Evolutionary conservation across 2,329 filamentous ascomycete genomes (phyloP).

Genomic region (Rhynchosporium graminicola): DNA sequence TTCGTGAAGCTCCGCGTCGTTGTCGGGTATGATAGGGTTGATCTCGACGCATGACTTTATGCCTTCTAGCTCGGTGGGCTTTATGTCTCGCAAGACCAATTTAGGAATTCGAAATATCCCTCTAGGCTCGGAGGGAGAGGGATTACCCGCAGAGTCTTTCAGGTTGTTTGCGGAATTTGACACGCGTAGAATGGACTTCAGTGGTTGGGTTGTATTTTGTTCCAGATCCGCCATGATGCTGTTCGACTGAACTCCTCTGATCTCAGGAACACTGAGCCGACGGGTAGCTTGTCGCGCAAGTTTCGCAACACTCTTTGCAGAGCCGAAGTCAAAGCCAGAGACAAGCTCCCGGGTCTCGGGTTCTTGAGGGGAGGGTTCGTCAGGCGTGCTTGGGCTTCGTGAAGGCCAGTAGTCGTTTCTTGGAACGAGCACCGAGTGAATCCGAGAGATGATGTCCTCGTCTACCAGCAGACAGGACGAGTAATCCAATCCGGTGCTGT

Average conservation of each 20-base stretch:
- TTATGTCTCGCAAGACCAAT: conserved; percentile 33
- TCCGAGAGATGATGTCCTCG: conserved; percentile 36
- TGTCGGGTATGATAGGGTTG: conserved; percentile 23
- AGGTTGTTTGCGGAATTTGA: conserved; percentile 21
- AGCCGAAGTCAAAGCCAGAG: conserved; percentile 29
- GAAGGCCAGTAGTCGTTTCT: conserved; percentile 32
- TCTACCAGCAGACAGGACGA: conserved; percentile 31
- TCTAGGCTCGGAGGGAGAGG: conserved; percentile 18
- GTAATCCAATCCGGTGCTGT: conserved; percentile 33
- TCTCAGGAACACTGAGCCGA: conserved; percentile 18
- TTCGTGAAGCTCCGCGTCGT: conserved; percentile 31
- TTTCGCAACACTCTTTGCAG: conserved; percentile 30
- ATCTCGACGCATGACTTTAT: conserved; percentile 32
- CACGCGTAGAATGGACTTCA: conserved; percentile 5
- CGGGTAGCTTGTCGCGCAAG: conserved; percentile 19
- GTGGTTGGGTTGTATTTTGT: conserved; percentile 1
- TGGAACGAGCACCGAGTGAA: conserved; percentile 37
- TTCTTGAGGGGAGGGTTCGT: conserved; percentile 25
- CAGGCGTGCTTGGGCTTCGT: conserved; percentile 34
- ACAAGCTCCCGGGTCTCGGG: conserved; percentile 18
- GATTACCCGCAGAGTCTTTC: conserved; percentile 9
- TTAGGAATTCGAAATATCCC: conserved; percentile 32
- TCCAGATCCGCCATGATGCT: conserved; percentile 16
- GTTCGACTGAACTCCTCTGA: conserved; percentile 3
- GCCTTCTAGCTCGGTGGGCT: conserved; percentile 18